These are phyloP conservation scores for Rhizopogon vesiculosus DNA, from an alignment of 768 basidiomycete genomes.

Conservation along the genomic window DNA sequence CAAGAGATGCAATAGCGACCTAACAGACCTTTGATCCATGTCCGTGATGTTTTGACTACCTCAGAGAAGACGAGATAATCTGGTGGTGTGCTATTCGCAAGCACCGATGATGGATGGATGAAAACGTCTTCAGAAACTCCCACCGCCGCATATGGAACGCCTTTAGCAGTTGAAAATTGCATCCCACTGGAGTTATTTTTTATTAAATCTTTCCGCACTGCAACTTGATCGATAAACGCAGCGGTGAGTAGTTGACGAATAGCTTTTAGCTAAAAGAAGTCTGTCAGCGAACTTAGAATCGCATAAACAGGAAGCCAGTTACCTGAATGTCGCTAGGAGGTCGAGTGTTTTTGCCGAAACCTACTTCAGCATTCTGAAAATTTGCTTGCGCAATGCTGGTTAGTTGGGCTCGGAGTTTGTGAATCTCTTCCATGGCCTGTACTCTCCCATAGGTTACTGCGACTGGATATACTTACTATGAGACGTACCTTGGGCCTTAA, in stretches of 20 bases:
- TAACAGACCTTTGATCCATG: conserved; percentile 74
- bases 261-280: conserved; percentile 70
- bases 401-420: conserved; percentile 89
- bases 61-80: conserved; percentile 87
- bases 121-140: conserved; percentile 84
- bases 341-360: conserved; percentile 57
- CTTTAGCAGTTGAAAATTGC: conserved; percentile 71
- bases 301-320: conserved; percentile 6
- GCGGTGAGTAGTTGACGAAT: conserved; percentile 84
- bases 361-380: conserved; percentile 59
- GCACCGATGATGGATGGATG: conserved; percentile 85
- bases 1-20: background rate
- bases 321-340: conserved; percentile 84
- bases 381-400: conserved; percentile 78
- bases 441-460: background rate
- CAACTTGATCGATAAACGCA: conserved; percentile 93
- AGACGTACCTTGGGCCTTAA: conserved; percentile 75
- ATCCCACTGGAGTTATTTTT: conserved; percentile 55
- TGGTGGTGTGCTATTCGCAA: conserved; percentile 67
- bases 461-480: background rate
- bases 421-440: conserved; percentile 98
- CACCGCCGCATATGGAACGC: conserved; percentile 78
- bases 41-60: conserved; percentile 65
- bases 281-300: conserved; percentile 1
- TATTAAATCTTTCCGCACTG: conserved; percentile 81